phyloP scores from a whole-genome alignment of 2,329 filamentous ascomycete genomes.

The Fusarium neocosmosporiellum region DNA sequence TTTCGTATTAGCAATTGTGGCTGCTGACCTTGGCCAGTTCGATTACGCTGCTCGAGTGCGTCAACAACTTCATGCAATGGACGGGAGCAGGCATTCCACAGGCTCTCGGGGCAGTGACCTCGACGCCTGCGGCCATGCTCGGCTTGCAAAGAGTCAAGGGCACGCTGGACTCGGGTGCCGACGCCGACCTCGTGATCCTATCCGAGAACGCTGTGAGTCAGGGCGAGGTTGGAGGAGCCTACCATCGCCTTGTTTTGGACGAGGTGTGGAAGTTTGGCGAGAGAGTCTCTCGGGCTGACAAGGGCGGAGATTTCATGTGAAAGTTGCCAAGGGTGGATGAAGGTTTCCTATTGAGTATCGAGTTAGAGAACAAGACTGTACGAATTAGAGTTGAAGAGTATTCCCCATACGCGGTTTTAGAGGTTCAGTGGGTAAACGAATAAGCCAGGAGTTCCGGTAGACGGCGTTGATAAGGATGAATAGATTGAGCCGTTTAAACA shows the following conservation, averaged over 20 bases:
- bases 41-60: slow-evolving; percentile 81
- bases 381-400: slow-evolving; percentile 15
- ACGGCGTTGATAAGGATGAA: slow-evolving; percentile 8
- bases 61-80: slow-evolving; percentile 84
- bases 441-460: background rate
- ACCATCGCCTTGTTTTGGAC: slow-evolving; percentile 70
- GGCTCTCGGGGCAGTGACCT: slow-evolving; percentile 78
- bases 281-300: slow-evolving; percentile 53
- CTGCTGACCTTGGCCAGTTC: slow-evolving; percentile 57
- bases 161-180: slow-evolving; percentile 68
- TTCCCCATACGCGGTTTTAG: background rate
- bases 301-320: slow-evolving; percentile 28
- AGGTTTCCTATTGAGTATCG: slow-evolving; percentile 1
- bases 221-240: slow-evolving; percentile 50
- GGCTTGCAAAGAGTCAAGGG: slow-evolving; percentile 76
- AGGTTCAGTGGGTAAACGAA: background rate
- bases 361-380: slow-evolving; percentile 20
- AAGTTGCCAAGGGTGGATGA: slow-evolving; percentile 4
- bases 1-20: background rate
- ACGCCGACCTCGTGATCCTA: slow-evolving; percentile 77
- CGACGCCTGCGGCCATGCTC: slow-evolving; percentile 81
- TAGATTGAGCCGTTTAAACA: background rate
- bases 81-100: slow-evolving; percentile 75
- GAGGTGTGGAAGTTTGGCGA: slow-evolving; percentile 84
- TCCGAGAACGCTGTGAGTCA: slow-evolving; percentile 58